Evolutionary conservation across 1,139 yeast genomes (phyloP).

Genomic region (Kodamaea sp.): DNA sequence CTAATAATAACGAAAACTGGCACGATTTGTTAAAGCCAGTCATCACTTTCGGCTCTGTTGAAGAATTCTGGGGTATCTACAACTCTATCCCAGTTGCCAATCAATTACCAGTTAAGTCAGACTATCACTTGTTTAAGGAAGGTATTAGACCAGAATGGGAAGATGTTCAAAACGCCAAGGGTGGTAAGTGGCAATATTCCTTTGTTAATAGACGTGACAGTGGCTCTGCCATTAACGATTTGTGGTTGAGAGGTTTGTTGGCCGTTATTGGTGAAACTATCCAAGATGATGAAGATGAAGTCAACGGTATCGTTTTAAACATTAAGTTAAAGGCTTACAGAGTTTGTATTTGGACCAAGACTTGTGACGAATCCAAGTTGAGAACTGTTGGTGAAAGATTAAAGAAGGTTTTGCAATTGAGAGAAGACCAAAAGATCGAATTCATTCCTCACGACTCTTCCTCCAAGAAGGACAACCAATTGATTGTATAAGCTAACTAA

Average conservation of each 20-base stretch:
- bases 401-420: slow-evolving; percentile 71
- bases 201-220: slow-evolving; percentile 68
- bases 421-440: slow-evolving; percentile 69
- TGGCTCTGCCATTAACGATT: slow-evolving; percentile 68
- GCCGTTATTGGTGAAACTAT: slow-evolving; percentile 96
- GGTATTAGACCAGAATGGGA: slow-evolving; percentile 99
- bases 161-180: slow-evolving; percentile 78
- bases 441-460: slow-evolving; percentile 64
- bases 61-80: slow-evolving; percentile 98
- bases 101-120: slow-evolving; percentile 88
- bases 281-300: slow-evolving; percentile 84
- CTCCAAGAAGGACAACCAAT: slow-evolving; percentile 42
- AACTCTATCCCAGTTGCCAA: slow-evolving; percentile 91
- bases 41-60: slow-evolving; percentile 86
- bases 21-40: slow-evolving; percentile 90
- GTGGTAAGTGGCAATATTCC: slow-evolving; percentile 86
- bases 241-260: slow-evolving; percentile 89
- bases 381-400: slow-evolving; percentile 77
- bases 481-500: slow-evolving; percentile 27
- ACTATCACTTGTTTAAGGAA: slow-evolving; percentile 91
- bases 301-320: slow-evolving; percentile 91
- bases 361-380: slow-evolving; percentile 63
- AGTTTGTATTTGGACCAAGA: slow-evolving; percentile 91
- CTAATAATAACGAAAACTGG: slow-evolving; percentile 82
- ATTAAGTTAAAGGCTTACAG: slow-evolving; percentile 80